phyloP scores from a whole-genome alignment of 164 flowering plant genomes.

The Vitis rotundifolia region DNA sequence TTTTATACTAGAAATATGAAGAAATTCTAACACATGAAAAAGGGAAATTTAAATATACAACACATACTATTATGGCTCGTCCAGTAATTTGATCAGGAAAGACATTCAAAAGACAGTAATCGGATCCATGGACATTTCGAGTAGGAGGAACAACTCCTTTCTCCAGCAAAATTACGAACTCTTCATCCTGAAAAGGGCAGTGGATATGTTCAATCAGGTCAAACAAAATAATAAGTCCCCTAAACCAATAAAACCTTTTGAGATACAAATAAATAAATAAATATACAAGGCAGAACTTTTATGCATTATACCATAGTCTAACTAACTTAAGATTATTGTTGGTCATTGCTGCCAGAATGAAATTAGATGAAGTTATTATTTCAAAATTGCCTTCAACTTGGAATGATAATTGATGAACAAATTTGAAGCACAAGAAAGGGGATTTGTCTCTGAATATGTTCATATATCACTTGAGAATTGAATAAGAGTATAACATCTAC shows the following conservation, averaged over 20 bases:
- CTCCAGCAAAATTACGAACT: conserved; percentile 66
- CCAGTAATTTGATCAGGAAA: conserved; percentile 91
- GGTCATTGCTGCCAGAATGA: too few species aligned
- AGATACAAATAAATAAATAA: too few species aligned
- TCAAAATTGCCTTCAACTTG: too few species aligned
- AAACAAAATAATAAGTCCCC: neutral
- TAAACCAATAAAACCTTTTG: neutral
- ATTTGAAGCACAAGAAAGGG: too few species aligned
- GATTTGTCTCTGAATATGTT: too few species aligned
- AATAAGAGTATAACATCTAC: too few species aligned
- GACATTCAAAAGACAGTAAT: conserved; percentile 82
- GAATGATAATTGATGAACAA: too few species aligned
- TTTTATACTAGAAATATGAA: neutral
- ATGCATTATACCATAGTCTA: too few species aligned
- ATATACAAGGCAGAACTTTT: too few species aligned
- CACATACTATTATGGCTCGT: conserved; percentile 87
- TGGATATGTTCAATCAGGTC: neutral
- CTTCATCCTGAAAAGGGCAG: conserved; percentile 59
- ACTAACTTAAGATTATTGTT: too few species aligned
- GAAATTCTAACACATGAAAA: neutral
- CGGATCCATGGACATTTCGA: conserved; percentile 81
- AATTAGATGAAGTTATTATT: too few species aligned
- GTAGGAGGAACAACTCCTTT: conserved; percentile 82
- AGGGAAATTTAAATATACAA: conserved; percentile 51
- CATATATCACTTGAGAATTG: too few species aligned